phyloP scores from a whole-genome alignment of 345 rosid species.

The Turnera subulata region DNA sequence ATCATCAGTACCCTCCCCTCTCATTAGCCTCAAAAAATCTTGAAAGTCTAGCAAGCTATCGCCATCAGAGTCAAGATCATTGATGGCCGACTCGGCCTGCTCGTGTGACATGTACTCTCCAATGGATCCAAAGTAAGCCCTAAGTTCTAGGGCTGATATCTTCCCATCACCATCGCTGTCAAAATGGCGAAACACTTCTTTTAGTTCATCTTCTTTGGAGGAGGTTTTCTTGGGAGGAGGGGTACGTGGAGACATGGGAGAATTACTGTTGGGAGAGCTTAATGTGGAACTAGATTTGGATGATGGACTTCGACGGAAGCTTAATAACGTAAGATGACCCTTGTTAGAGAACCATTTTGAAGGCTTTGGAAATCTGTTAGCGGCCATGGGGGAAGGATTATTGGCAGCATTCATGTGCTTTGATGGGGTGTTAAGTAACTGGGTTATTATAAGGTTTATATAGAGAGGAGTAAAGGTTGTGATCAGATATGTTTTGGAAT shows the following conservation, averaged over 20 bases:
- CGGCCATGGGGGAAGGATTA: slow-evolving; percentile 18
- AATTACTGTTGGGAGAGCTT: slow-evolving; percentile 11
- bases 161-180: slow-evolving; percentile 70
- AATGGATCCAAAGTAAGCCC: slow-evolving; percentile 56
- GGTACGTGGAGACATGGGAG: slow-evolving; percentile 13
- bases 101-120: slow-evolving; percentile 69
- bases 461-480: background rate
- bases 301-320: slow-evolving; percentile 18
- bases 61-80: slow-evolving; percentile 58
- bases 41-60: slow-evolving; percentile 60
- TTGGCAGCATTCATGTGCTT: too few species aligned
- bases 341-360: slow-evolving; percentile 34
- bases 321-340: slow-evolving; percentile 22
- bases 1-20: slow-evolving; percentile 22
- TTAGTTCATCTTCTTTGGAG: slow-evolving; percentile 37
- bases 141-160: slow-evolving; percentile 67
- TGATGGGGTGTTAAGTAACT: too few species aligned
- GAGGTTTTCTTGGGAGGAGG: background rate
- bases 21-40: slow-evolving; percentile 65
- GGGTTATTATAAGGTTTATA: background rate
- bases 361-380: slow-evolving; percentile 18
- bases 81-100: slow-evolving; percentile 51
- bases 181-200: slow-evolving; percentile 56
- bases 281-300: slow-evolving; percentile 20
- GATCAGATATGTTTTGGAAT: background rate